Percentiles rank a stretch among this genome's conserved stretches.
phyloP scores from a whole-genome alignment of 73 alveolate genomes.

The Strombidium stylifer region DNA sequence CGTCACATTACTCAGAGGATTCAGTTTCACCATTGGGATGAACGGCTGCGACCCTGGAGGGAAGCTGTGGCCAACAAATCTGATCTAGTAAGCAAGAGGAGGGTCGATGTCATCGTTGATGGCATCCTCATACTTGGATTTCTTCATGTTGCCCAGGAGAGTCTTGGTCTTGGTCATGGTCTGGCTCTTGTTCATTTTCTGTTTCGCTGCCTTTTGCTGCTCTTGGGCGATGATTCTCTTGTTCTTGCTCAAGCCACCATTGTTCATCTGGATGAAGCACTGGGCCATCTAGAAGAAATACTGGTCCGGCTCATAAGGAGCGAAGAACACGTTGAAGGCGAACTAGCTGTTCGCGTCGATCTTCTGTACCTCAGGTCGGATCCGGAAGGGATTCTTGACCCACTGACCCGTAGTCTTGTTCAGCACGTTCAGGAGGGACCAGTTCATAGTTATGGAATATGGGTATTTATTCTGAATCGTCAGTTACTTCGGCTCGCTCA shows the following conservation, averaged over 20 bases:
- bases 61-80: slow-evolving; percentile 96
- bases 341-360: slow-evolving; percentile 39
- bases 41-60: slow-evolving; percentile 94
- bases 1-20: slow-evolving; percentile 84
- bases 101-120: slow-evolving; percentile 60
- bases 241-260: slow-evolving; percentile 44
- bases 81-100: slow-evolving; percentile 49
- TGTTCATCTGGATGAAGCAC: slow-evolving; percentile 52
- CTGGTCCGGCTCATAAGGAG: slow-evolving; percentile 65
- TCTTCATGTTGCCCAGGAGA: slow-evolving; percentile 28
- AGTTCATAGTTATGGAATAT: slow-evolving; percentile 43
- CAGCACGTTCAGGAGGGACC: slow-evolving; percentile 31
- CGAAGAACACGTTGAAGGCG: slow-evolving; percentile 39
- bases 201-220: slow-evolving; percentile 17
- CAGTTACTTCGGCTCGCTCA: slow-evolving; percentile 65
- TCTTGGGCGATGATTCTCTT: slow-evolving; percentile 28
- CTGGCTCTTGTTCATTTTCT: slow-evolving; percentile 5
- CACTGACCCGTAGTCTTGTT: slow-evolving; percentile 34
- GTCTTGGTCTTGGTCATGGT: slow-evolving; percentile 17
- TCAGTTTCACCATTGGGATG: slow-evolving; percentile 93
- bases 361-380: slow-evolving; percentile 18
- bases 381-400: slow-evolving; percentile 36
- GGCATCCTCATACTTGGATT: slow-evolving; percentile 58
- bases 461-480: slow-evolving; percentile 61
- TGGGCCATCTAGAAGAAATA: slow-evolving; percentile 61